These are phyloP conservation scores for Podaxis sp. DNA, from an alignment of 768 basidiomycete species.

Conservation along the genomic window DNA sequence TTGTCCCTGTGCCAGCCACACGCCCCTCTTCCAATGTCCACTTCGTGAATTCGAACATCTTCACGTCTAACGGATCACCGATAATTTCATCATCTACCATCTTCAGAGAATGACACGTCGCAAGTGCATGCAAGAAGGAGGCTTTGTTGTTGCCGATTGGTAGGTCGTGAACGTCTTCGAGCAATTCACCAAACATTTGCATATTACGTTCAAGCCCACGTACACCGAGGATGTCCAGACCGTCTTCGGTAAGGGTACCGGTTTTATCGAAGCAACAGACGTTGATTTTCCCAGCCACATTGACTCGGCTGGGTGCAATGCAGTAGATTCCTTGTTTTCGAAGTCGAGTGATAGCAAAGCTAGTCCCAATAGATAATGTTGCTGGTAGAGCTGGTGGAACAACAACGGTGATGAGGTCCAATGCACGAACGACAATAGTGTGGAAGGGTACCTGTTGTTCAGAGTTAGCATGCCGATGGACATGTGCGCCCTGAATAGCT, in stretches of 20 bases:
- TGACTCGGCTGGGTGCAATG: slow-evolving; percentile 94
- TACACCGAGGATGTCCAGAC: slow-evolving; percentile 94
- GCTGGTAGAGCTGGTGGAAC: slow-evolving; percentile 98
- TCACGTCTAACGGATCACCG: slow-evolving; percentile 94
- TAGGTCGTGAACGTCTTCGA: slow-evolving; percentile 84
- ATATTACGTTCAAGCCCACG: slow-evolving; percentile 77
- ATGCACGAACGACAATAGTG: slow-evolving; percentile 86
- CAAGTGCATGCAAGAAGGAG: slow-evolving; percentile 86
- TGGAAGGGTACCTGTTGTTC: slow-evolving; percentile 74
- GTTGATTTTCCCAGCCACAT: slow-evolving; percentile 94
- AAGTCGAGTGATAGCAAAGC: slow-evolving; percentile 88
- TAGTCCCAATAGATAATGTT: slow-evolving; percentile 95
- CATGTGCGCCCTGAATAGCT: slow-evolving; percentile 25
- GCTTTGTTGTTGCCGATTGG: slow-evolving; percentile 73
- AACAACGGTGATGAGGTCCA: slow-evolving; percentile 95
- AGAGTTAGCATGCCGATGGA: background rate
- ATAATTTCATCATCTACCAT: slow-evolving; percentile 85
- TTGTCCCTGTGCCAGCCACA: slow-evolving; percentile 65
- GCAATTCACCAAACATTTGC: slow-evolving; percentile 85
- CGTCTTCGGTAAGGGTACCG: slow-evolving; percentile 97
- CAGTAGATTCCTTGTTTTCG: slow-evolving; percentile 90
- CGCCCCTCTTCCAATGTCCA: slow-evolving; percentile 96
- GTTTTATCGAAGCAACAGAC: slow-evolving; percentile 99
- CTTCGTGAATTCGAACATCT: slow-evolving; percentile 97
- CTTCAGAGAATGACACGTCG: slow-evolving; percentile 96